phyloP scores from a whole-genome alignment of 2,329 filamentous ascomycete species.

The Apiospora rasikravindrae region DNA sequence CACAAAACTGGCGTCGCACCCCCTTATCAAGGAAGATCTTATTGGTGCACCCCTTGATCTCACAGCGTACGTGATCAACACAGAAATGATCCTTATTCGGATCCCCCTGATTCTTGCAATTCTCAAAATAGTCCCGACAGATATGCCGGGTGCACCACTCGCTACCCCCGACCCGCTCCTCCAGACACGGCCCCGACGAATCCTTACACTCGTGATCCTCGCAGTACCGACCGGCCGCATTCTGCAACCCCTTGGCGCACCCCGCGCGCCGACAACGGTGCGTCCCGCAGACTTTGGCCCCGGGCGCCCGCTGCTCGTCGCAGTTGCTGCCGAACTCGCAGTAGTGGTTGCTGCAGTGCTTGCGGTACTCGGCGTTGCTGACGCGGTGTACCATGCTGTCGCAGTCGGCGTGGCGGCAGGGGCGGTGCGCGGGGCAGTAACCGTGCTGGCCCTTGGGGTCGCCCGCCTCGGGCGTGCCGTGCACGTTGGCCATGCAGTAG shows the following conservation, averaged over 20 bases:
- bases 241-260: background rate
- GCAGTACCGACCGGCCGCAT: background rate
- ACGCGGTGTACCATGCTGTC: background rate
- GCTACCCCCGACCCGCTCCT: background rate
- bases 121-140: background rate
- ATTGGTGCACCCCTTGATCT: background rate
- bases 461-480: background rate
- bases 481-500: background rate
- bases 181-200: background rate
- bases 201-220: constrained; percentile 17
- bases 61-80: background rate
- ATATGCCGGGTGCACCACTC: background rate
- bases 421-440: background rate
- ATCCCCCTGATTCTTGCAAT: background rate
- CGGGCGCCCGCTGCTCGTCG: background rate
- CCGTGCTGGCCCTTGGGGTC: background rate
- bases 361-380: background rate
- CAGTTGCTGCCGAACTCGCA: constrained; percentile 11
- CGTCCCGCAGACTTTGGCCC: background rate
- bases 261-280: background rate
- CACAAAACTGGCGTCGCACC: background rate
- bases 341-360: constrained; percentile 16
- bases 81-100: background rate
- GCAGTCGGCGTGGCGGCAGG: background rate
- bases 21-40: background rate